Percentiles rank a stretch among this genome's conserved stretches.
Evolutionary conservation across 73 alveolate species (phyloP).

Genomic region (Symbiodinium pilosum): DNA sequence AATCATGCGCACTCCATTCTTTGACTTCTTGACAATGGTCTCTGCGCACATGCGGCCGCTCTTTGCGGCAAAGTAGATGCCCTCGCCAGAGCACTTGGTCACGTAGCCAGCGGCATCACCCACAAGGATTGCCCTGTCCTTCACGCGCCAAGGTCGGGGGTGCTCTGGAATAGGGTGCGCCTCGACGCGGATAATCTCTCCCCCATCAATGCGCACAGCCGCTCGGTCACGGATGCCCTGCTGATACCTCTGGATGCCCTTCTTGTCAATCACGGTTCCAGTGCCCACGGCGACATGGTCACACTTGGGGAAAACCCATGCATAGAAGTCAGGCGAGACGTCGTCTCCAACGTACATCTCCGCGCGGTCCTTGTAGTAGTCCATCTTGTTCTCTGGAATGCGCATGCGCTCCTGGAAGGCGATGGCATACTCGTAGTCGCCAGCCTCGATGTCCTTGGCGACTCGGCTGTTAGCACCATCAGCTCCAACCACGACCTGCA

Average conservation of each 20-base stretch:
- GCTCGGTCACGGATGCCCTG: slow-evolving; percentile 95
- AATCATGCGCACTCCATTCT: slow-evolving; percentile 94
- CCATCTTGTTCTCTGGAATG: slow-evolving; percentile 95
- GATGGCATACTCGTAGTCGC: slow-evolving; percentile 95
- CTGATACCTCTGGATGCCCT: slow-evolving; percentile 95
- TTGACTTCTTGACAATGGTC: slow-evolving; percentile 88
- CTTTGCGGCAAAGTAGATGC: slow-evolving; percentile 96
- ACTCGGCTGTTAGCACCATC: slow-evolving; percentile 96
- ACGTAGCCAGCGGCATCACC: slow-evolving; percentile 96
- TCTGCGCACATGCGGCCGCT: slow-evolving; percentile 90
- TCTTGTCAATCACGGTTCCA: slow-evolving; percentile 95
- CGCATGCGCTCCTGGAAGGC: slow-evolving; percentile 95
- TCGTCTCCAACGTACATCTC: slow-evolving; percentile 96
- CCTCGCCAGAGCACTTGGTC: slow-evolving; percentile 96
- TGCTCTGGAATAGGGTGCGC: slow-evolving; percentile 96
- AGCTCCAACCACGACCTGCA: slow-evolving; percentile 83
- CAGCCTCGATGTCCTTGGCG: slow-evolving; percentile 95
- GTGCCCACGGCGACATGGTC: slow-evolving; percentile 96
- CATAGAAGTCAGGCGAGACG: slow-evolving; percentile 96
- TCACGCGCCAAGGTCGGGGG: slow-evolving; percentile 95
- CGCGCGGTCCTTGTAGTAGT: slow-evolving; percentile 95
- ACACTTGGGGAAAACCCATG: slow-evolving; percentile 96
- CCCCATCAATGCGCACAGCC: slow-evolving; percentile 91
- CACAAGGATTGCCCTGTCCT: slow-evolving; percentile 95
- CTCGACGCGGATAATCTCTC: slow-evolving; percentile 95